Evolutionary conservation across 2,329 filamentous ascomycete genomes (phyloP).

Genomic region (Arthroderma uncinatum): DNA sequence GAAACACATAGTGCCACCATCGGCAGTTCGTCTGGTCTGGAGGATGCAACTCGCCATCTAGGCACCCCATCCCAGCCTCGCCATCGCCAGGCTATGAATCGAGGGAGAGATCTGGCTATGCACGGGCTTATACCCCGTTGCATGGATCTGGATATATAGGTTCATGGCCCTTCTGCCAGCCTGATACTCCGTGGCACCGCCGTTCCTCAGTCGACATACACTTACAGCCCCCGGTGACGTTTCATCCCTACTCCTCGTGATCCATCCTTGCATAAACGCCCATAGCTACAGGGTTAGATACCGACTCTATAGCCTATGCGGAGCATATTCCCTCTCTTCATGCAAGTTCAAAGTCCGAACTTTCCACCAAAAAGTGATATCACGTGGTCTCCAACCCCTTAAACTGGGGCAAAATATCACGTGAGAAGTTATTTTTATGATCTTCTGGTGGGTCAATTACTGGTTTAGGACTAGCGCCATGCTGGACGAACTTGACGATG

Average conservation of each 20-base stretch:
- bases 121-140: background rate
- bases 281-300: background rate
- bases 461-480: background rate
- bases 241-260: background rate
- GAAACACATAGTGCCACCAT: slow-evolving; percentile 2
- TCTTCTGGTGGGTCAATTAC: background rate
- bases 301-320: too few species aligned
- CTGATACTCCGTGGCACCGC: background rate
- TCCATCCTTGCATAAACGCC: background rate
- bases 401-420: background rate
- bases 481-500: background rate
- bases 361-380: background rate
- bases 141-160: too few species aligned
- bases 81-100: background rate
- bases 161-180: background rate
- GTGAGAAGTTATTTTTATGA: background rate
- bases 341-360: background rate
- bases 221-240: background rate
- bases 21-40: background rate
- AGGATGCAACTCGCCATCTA: background rate
- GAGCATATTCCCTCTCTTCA: too few species aligned
- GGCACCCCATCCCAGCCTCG: background rate
- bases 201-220: too few species aligned
- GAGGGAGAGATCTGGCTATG: background rate
- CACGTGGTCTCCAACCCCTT: background rate